Base-by-base conservation (phyloP, 495 filamentous ascomycete genomes). In the Neurospora sp. region DNA sequence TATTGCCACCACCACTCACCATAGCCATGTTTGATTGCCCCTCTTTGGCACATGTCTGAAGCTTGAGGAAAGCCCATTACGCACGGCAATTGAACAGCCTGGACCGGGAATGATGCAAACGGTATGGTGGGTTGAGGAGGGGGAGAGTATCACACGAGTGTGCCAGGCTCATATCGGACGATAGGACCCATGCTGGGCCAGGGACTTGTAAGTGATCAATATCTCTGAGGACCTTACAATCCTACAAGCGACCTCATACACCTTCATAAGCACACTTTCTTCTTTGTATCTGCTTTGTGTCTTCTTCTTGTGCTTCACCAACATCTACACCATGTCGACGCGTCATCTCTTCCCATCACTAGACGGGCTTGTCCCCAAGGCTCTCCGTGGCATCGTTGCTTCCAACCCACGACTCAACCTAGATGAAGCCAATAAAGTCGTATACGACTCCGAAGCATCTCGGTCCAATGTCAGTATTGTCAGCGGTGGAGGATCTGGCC, bases 401-500 rank as follows among this genome's bases (percentile, higher is more conserved):
- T 84, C 85, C 74, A 90, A 89, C 79, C 85, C 85, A 1, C 82
- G 83, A 27, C 84, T 90, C 41, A 82, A 79, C n/a, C 82, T 89
- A 27, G 86, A 89, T 77, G 84, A 85, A 72, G 75, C 82, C 68
- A 86, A 89, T 76, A 78, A 85, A 37, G 87, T 90, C 40, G 88
- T 90, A 42, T 88, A 85, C 70, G 84, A 87, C 74, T 85, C 84
- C 31, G 81, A 84, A 16, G 83, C 87, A 68, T 77, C 84, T 20
- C 81, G 79, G 40, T 84, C 83, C 12, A 84, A 84, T 68, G 88
- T 90, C 45, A 83, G 86, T 40, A 82, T 90, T 76, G 86, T 90
- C 73, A 88, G 86, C 41, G 88, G 88, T 5, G 88, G 88, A 40
- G 88, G 88, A 40, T 86, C 83, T 40, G 89, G 89, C 40, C 89